Percentiles rank a stretch among this genome's conserved stretches.
Evolutionary conservation across 108 stramenopile species (phyloP).

Genomic region (Pseudonitzschia delicatissima): DNA sequence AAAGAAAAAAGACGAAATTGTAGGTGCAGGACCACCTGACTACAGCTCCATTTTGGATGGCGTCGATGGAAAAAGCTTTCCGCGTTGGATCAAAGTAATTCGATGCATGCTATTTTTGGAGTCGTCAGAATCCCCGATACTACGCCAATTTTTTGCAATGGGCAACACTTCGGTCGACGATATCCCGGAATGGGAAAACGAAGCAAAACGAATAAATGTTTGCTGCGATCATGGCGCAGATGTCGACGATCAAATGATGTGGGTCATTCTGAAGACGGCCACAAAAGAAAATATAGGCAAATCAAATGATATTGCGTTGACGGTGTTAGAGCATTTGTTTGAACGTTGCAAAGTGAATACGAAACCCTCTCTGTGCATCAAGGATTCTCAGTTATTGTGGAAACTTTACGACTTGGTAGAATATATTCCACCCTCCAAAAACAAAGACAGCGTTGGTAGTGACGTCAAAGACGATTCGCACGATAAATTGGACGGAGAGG

Average conservation of each 20-base stretch:
- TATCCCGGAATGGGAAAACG: conserved; percentile 24
- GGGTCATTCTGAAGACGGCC: conserved; percentile 44
- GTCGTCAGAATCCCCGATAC: conserved; percentile 31
- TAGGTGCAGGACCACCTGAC: conserved; percentile 50
- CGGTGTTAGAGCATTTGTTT: conserved; percentile 60
- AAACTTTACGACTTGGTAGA: conserved; percentile 58
- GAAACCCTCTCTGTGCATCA: conserved; percentile 15
- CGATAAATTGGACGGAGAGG: not conserved
- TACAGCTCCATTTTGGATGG: conserved; percentile 51
- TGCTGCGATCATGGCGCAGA: conserved; percentile 51
- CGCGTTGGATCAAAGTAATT: conserved; percentile 38
- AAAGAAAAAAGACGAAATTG: conserved; percentile 25
- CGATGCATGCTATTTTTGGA: conserved; percentile 61
- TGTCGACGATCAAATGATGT: conserved; percentile 65
- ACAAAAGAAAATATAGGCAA: conserved; percentile 3
- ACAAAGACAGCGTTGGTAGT: not conserved
- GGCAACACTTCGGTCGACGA: conserved; percentile 17
- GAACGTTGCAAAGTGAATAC: conserved; percentile 34
- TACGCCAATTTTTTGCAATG: conserved; percentile 36
- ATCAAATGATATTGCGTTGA: conserved; percentile 34
- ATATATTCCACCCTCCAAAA: conserved; percentile 36
- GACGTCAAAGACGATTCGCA: conserved; percentile 8
- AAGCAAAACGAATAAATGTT: conserved; percentile 34
- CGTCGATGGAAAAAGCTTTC: conserved; percentile 6
- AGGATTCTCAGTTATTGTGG: conserved; percentile 39